Base-by-base conservation (phyloP, 2,329 filamentous ascomycete species). In the Fusarium marasasianum region DNA sequence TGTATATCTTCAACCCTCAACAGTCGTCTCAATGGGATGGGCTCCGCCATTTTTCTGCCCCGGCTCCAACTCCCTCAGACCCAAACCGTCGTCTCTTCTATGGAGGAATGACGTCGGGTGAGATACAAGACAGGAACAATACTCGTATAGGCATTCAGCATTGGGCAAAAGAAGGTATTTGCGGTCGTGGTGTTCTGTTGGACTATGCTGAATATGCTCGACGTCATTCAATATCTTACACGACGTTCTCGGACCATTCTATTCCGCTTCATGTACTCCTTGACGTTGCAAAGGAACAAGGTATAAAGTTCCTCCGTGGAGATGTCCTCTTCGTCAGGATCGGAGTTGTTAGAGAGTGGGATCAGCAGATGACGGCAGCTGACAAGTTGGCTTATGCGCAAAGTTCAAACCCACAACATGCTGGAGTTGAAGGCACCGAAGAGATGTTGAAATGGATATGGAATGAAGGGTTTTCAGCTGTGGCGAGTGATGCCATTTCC, bases 1-100 rank as follows among this genome's bases (percentile, higher is more conserved):
- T 63, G 2, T 63, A 63, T 6, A 59, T 59, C 41, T 63, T 63
- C 26, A 63, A 63, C 22, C 60, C 60, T 12, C 60, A 63, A 20
- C 60, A 63, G 17, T 63, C 60, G 5, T 63, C 60, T 26, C 60
- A 63, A 22, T 63, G 60, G 60, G 60, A 63, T 3, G 60, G 60
- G 5, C 60, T 63, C 15, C 60, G 60, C 31, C 60, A 63, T 5
- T 63, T 63, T 6, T 63, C 60, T 4, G 60, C 60, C 4, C 60
- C 60, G 7, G 51, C 60, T 2, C 60, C 60, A 18, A 63, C 33
- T 7, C 41, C 37, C 8, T 47, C 31, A 8, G 60, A 63, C 9
- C 60, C 53, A 4, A 47, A 63, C 2, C 53, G 41, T 40, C 60
- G 60, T 2, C 53, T 63, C 2, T 63, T 63, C 12, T 63, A 63